A percentile compares a stretch with the other conserved stretches of the same genome.
phyloP scores from a whole-genome alignment of 1,139 yeast species.

The Kurtzmaniella quercitrusa region DNA sequence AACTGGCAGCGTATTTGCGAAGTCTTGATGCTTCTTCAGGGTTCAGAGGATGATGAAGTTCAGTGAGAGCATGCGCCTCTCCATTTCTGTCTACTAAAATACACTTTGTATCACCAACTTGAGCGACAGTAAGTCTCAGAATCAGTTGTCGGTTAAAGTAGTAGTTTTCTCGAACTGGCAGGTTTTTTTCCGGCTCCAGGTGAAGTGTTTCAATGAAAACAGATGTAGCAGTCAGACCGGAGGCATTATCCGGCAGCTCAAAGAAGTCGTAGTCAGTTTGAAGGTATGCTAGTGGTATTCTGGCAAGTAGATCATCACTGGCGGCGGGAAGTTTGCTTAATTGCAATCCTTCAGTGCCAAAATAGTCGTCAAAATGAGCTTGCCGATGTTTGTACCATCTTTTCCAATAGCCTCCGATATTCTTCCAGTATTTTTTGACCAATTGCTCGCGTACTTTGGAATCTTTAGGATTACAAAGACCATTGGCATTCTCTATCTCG shows the following conservation, averaged over 20 bases:
- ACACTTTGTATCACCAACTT: conserved; percentile 95
- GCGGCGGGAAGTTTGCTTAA: conserved; percentile 1
- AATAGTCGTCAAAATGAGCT: conserved; percentile 40
- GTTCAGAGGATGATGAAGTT: conserved; percentile 83
- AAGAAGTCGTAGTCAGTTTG: conserved; percentile 52
- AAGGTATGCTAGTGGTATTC: conserved; percentile 62
- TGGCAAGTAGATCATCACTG: conserved; percentile 50
- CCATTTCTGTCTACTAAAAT: conserved; percentile 75
- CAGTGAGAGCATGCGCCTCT: conserved; percentile 71
- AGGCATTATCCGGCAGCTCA: conserved; percentile 27
- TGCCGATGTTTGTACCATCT: conserved; percentile 59
- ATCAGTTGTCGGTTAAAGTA: conserved; percentile 73
- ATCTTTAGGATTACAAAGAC: conserved; percentile 14
- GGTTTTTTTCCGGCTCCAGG: conserved; percentile 23
- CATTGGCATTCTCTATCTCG: conserved; percentile 47
- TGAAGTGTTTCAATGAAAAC: conserved; percentile 59
- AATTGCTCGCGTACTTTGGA: conserved; percentile 36
- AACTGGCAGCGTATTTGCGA: conserved; percentile 64
- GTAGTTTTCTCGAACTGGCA: conserved; percentile 33
- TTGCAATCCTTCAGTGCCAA: conserved; percentile 23
- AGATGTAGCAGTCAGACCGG: conserved; percentile 87
- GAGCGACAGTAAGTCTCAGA: conserved; percentile 73
- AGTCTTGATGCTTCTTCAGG: conserved; percentile 74
- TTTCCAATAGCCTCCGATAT: conserved; percentile 87
- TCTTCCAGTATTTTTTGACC: conserved; percentile 45